Evolutionary conservation across 495 filamentous ascomycete genomes (phyloP).

Genomic region (Penicillium roqueforti): DNA sequence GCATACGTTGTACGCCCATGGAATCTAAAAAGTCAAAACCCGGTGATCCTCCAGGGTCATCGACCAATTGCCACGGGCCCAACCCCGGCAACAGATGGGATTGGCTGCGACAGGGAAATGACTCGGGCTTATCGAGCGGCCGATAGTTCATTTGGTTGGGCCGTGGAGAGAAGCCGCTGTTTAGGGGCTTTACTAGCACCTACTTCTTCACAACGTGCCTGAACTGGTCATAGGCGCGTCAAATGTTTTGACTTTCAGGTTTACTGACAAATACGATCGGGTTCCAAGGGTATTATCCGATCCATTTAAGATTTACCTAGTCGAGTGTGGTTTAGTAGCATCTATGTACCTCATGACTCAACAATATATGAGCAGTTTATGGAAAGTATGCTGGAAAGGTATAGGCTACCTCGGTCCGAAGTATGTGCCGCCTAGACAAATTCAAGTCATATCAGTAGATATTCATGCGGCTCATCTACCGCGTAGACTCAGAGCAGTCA

Average conservation of each 20-base stretch:
- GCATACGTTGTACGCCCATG: constrained; percentile 9
- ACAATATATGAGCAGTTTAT: not conserved
- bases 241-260: not conserved
- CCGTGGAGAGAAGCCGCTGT: constrained; percentile 23
- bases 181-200: constrained; percentile 5
- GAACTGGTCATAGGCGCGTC: constrained; percentile 13
- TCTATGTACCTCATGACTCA: not conserved
- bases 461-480: constrained; percentile 4
- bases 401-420: not conserved
- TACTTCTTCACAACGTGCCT: constrained; percentile 6
- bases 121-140: constrained; percentile 27
- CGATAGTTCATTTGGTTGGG: constrained; percentile 24
- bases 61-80: constrained; percentile 23
- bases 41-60: constrained; percentile 23
- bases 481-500: constrained; percentile 1
- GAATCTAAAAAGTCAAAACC: constrained; percentile 24
- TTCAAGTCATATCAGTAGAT: not conserved
- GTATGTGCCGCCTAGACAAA: not conserved
- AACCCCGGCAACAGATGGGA: constrained; percentile 10
- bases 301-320: not conserved
- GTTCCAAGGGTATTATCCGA: not conserved
- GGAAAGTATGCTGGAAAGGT: not conserved
- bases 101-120: constrained; percentile 22
- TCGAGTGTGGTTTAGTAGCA: constrained; percentile 9
- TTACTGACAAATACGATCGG: not conserved